phyloP scores from a whole-genome alignment of 305 asterid species.

The Lippia alba region DNA sequence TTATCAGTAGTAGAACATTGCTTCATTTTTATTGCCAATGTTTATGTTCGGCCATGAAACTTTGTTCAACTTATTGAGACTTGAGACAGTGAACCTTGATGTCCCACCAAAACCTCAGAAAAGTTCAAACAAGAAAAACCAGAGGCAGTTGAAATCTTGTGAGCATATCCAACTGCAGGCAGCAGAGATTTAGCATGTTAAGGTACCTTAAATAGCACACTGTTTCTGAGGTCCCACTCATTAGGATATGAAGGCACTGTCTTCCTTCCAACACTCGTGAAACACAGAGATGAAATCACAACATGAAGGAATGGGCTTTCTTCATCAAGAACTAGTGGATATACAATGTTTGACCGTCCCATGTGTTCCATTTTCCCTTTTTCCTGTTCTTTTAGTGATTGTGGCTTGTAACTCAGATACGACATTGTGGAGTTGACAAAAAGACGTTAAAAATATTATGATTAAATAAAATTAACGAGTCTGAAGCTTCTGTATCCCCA shows the following conservation, averaged over 20 bases:
- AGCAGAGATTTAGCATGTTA: slow-evolving; percentile 33
- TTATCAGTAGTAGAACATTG: no score
- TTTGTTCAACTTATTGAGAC: no score
- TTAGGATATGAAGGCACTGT: slow-evolving; percentile 35
- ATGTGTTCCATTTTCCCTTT: slow-evolving; percentile 42
- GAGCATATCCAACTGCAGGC: slow-evolving; percentile 29
- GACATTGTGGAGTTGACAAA: slow-evolving; percentile 34
- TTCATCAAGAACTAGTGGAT: slow-evolving; percentile 41
- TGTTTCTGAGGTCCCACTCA: slow-evolving; percentile 29
- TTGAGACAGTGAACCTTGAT: neutral
- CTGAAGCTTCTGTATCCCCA: slow-evolving; percentile 22
- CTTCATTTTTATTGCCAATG: no score
- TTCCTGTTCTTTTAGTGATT: slow-evolving; percentile 31
- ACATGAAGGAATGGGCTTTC: slow-evolving; percentile 68
- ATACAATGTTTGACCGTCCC: slow-evolving; percentile 53
- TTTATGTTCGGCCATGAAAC: no score
- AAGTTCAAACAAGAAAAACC: neutral
- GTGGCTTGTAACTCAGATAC: slow-evolving; percentile 33
- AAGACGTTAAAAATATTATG: neutral
- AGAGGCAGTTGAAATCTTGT: slow-evolving; percentile 15
- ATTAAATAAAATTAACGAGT: slow-evolving; percentile 5
- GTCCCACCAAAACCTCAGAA: neutral
- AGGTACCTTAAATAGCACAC: slow-evolving; percentile 40
- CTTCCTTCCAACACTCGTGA: slow-evolving; percentile 40
- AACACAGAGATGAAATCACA: slow-evolving; percentile 39